Evolutionary conservation across 345 rosid species (phyloP), one percentile per base, ranked within the genome.

Genomic region (Ceriops tagal): DNA sequence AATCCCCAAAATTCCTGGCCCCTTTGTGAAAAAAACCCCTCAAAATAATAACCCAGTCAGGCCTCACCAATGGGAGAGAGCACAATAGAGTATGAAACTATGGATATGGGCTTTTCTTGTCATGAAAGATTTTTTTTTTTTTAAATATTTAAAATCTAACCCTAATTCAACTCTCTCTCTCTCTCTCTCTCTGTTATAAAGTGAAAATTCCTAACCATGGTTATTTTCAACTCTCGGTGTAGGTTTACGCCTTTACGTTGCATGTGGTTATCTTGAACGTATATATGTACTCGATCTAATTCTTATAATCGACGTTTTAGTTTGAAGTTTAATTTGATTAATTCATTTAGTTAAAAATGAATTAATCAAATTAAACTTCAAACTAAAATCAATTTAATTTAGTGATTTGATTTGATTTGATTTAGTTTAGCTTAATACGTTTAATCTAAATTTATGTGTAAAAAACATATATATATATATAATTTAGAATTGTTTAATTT

Each of bases 1-100:
- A 62, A 68, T 55, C 53, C 72, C 81, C 75, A 60, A 53, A 75
- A 55, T 64, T 21, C 68, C 62, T 72, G 64, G 69, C 70, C 49
- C 16, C 59, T 69, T 65, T 66, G 46, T 35, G 67, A 69, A 65
- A 75, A 76, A 43, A 43, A 13, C 49, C 46, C 65, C 71, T 26
- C 31, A 8, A 21, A 31, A 49, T 43, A 31, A 49, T 43, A 64
- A 63, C 73, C 73, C 26, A n/a, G 30, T 35, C 53, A 43, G 56
- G 60, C 61, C 55, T 34, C 30, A 32, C 24, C 35, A 16, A 20
- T 8, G 32, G 26, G 5, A 8, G 6, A 18, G 51, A 18, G 11
- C 53, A 55, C 13, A 63, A 49, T 5, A 35, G 58, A 43, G 4
- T 43, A 11, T 37, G 19, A 8, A 24, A 22, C 13, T 13, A 8